A percentile compares a stretch with the other conserved stretches of the same genome.
Evolutionary conservation across 495 filamentous ascomycete species (phyloP).

Genomic region (Hyaloscypha finlandica): DNA sequence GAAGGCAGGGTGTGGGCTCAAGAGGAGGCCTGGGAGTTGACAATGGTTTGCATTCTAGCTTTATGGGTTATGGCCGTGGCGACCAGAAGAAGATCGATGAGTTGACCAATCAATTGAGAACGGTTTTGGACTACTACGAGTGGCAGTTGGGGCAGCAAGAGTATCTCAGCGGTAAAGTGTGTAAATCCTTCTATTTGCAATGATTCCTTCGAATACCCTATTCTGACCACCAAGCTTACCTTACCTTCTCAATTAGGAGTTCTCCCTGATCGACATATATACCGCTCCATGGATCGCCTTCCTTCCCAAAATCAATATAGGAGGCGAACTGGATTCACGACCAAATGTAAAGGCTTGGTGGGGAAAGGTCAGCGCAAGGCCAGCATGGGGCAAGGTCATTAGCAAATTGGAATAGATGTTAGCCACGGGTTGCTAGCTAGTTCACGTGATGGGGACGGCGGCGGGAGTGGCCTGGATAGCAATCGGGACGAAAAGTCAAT

Average conservation of each 20-base stretch:
- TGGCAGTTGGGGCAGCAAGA: background rate
- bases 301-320: background rate
- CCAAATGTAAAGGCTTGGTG: conserved; percentile 1
- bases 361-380: conserved; percentile 1
- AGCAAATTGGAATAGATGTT: conserved; percentile 2
- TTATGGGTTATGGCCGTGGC: background rate
- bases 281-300: background rate
- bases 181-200: background rate
- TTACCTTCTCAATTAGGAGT: background rate
- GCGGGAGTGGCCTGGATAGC: background rate
- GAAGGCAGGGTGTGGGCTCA: background rate
- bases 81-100: conserved; percentile 1
- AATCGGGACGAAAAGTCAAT: no score
- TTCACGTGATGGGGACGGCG: background rate
- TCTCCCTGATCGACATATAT: background rate
- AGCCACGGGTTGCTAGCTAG: background rate
- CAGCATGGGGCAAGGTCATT: background rate
- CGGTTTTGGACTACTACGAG: conserved; percentile 2
- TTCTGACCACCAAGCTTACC: conserved; percentile 1
- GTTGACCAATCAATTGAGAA: conserved; percentile 1
- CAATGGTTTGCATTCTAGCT: background rate
- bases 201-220: conserved; percentile 1
- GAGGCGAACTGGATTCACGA: background rate
- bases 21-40: background rate
- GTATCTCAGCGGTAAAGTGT: conserved; percentile 1